Evolutionary conservation across 208 protist genomes (phyloP), one percentile per base, ranked within the genome.

Genomic region (Leishmania lainsoni): DNA sequence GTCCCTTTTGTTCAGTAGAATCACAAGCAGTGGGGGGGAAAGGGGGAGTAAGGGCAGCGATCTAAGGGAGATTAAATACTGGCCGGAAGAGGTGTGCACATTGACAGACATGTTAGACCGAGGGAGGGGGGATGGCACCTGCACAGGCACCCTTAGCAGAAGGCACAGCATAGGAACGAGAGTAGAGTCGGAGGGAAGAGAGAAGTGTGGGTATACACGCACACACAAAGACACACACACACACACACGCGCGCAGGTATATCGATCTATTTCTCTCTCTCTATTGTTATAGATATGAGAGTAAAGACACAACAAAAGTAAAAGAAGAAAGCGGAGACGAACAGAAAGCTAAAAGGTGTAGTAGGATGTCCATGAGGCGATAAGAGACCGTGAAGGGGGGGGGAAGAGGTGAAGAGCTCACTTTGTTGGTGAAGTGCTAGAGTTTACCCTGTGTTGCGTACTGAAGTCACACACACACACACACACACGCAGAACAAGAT

Each of bases 401-500:
- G 10, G 29, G 10, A 12, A 9, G 17, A 14, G 29, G n/a, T 39
- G 35, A 39, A 39, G 35, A 39, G 35, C 35, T 2, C 59, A 26
- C n/a, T 3, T n/a, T 35, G 22, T 29, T 61, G n/a, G 6, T 22
- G 56, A 12, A 2, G 17, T 22, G 56, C 17, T 4, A n/a, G 29
- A 1, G 56, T 5, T 10, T 4, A 39, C n/a, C 35, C 35, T 39
- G 35, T 42, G 8, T 39, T n/a, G 35, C 12, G 6, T 22, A 2
- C 29, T 49, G 14, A 6, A 68, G n/a, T 69, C 74, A 78, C 74
- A 69, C 58, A 78, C 56, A 78, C 52, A 61, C 35, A 78, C 39
- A 54, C 39, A 39, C 48, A 68, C 14, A 56, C 70, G 42, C 68
- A 73, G 22, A 75, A 29, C 6, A 78, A 58, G 35, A 68, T 32